Conservation (phyloP, 805 yeast genomes). For the Yarrowia alimentaria region DNA sequence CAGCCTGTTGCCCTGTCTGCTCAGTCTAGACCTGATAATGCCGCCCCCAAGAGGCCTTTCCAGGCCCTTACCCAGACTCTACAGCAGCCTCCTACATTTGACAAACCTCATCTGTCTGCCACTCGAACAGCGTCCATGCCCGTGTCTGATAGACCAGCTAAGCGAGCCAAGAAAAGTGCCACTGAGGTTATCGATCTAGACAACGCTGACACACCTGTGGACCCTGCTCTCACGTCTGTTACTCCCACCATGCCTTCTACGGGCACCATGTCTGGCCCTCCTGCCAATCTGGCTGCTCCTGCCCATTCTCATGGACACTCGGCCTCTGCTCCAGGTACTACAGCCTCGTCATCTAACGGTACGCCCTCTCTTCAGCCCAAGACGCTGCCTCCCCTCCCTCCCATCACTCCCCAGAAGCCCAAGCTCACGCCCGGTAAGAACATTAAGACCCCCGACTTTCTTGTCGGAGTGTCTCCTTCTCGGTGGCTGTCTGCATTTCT, state of each 20-base stretch:
- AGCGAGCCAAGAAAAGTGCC: constrained; percentile 11
- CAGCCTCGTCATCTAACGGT: too few relatives aligned
- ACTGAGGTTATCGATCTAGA: too few relatives aligned
- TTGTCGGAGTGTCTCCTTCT: constrained; percentile 16
- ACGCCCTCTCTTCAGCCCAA: constrained; percentile 18
- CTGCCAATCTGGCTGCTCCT: background rate
- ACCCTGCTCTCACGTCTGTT: too few relatives aligned
- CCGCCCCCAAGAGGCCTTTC: constrained; percentile 1
- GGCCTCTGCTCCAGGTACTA: too few relatives aligned
- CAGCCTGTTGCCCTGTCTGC: too few relatives aligned
- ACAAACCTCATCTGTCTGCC: background rate
- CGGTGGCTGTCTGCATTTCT: constrained; percentile 21
- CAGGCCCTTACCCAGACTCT: constrained; percentile 18
- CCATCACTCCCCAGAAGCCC: constrained; percentile 18
- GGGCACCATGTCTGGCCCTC: constrained; percentile 9
- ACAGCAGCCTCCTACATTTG: constrained; percentile 14
- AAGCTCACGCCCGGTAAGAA: constrained; percentile 18
- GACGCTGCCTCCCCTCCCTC: constrained; percentile 16
- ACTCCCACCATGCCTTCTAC: constrained; percentile 9
- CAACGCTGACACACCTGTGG: too few relatives aligned
- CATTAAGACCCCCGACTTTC: constrained; percentile 21
- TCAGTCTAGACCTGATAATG: constrained; percentile 1
- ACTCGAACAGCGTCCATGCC: constrained; percentile 10
- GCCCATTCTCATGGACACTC: constrained; percentile 3
- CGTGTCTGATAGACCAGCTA: background rate